Percentiles rank a stretch among this genome's conserved stretches.
Evolutionary conservation across 495 filamentous ascomycete genomes (phyloP).

Genomic region (Barbatosphaeria neglecta): DNA sequence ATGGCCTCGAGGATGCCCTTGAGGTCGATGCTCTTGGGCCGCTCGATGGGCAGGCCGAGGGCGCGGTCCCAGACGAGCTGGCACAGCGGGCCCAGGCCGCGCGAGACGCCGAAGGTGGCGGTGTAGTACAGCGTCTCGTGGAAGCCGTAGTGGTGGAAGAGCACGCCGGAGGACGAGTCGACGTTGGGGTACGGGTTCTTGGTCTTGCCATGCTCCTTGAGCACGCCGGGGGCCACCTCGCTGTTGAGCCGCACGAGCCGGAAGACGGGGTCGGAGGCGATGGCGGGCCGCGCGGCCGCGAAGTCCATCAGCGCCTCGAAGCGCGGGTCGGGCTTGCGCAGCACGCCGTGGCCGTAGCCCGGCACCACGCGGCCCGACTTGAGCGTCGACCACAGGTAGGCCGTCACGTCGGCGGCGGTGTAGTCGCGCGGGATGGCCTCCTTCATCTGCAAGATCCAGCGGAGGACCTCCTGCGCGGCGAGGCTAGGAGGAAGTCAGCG

Average conservation of each 20-base stretch:
- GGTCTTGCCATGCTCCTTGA: slow-evolving; percentile 93
- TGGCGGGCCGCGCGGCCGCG: slow-evolving; percentile 70
- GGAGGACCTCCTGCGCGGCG: slow-evolving; percentile 91
- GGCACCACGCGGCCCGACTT: slow-evolving; percentile 91
- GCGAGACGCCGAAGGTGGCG: slow-evolving; percentile 86
- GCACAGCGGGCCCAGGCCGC: slow-evolving; percentile 81
- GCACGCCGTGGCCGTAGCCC: slow-evolving; percentile 95
- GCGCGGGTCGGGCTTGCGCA: slow-evolving; percentile 91
- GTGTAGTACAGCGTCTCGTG: slow-evolving; percentile 96
- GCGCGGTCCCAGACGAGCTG: slow-evolving; percentile 96
- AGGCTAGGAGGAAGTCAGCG: slow-evolving; percentile 34
- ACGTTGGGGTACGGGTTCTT: slow-evolving; percentile 98
- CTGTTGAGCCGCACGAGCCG: slow-evolving; percentile 81
- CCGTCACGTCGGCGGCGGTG: slow-evolving; percentile 64
- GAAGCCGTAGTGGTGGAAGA: slow-evolving; percentile 97
- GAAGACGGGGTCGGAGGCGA: slow-evolving; percentile 81
- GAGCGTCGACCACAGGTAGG: slow-evolving; percentile 86
- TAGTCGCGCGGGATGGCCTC: slow-evolving; percentile 67
- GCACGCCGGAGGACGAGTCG: slow-evolving; percentile 78
- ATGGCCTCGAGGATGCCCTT: slow-evolving; percentile 59
- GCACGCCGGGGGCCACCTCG: slow-evolving; percentile 64
- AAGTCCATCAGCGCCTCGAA: slow-evolving; percentile 97
- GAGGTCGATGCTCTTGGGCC: slow-evolving; percentile 94
- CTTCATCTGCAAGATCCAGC: slow-evolving; percentile 94
- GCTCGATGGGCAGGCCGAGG: slow-evolving; percentile 90